A percentile compares a stretch with the other conserved stretches of the same genome.
phyloP scores from a whole-genome alignment of 306 rosid species.

The Erythrophleum fordii region DNA sequence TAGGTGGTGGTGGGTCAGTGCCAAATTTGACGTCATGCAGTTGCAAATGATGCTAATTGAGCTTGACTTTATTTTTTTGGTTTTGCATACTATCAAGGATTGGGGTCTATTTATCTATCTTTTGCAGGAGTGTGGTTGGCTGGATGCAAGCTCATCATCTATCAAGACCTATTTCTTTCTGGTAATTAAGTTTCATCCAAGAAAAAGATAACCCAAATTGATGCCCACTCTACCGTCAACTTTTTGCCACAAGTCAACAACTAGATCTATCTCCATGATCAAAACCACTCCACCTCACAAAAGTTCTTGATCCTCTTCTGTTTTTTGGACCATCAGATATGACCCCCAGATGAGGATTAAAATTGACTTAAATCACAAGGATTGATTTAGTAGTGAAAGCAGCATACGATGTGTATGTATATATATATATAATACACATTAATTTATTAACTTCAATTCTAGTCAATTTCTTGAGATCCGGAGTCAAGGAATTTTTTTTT shows the following conservation, averaged over 20 bases:
- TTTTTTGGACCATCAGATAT: background rate
- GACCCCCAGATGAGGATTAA: background rate
- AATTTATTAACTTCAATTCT: background rate
- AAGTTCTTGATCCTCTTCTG: background rate
- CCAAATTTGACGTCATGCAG: background rate
- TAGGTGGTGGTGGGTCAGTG: background rate
- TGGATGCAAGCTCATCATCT: constrained; percentile 34
- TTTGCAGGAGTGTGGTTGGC: constrained; percentile 34
- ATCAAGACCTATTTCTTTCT: constrained; percentile 32
- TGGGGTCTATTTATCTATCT: background rate
- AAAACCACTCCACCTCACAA: constrained; percentile 28
- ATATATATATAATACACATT: background rate
- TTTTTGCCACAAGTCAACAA: constrained; percentile 33
- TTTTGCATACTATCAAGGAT: background rate
- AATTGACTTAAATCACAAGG: background rate
- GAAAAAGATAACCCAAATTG: constrained; percentile 34
- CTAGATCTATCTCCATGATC: constrained; percentile 18
- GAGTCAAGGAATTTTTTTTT: background rate
- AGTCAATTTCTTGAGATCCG: background rate
- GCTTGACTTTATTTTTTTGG: too few relatives aligned
- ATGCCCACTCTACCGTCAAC: constrained; percentile 21
- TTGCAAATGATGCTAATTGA: background rate
- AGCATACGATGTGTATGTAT: background rate
- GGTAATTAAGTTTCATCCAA: constrained; percentile 33
- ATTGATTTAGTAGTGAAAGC: background rate